Base-by-base conservation (phyloP, 73 alveolate genomes). In the Stentor coeruleus region DNA sequence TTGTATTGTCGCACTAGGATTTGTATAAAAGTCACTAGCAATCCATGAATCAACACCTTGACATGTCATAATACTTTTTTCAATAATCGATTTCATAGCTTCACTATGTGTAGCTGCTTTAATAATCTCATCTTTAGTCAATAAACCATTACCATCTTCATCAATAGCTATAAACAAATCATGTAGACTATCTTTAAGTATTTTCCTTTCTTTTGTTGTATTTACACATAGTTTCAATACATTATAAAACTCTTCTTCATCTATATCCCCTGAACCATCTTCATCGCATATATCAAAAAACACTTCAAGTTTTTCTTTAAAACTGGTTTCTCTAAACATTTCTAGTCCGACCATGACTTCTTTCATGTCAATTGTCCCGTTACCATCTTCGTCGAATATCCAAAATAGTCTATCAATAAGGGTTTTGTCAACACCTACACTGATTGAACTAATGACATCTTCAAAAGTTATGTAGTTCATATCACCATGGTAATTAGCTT, bases 221-320 rank as follows among this genome's bases (percentile, higher is more conserved):
- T 79, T 88, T 57, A 92, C 42, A 35, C 85, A 81, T 26, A 82
- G 74, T 73, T 90, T 92, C 4, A 92, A 86, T 6, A 92, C 91
- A 81, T 92, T 89, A 80, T 92, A 92, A 38, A 92, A 82, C 80
- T 92, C 95, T 26, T 90, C 84, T 77, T 87, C 83, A 38, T 88
- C 88, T 31, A 92, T 90, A 37, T 89, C 85, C 30, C 97, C 95
- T 73, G 85, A 81, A 6, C 85, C 85, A 81, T 89, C 95, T 41
- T 87, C 95, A 90, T 92, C 95, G 85, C 97, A 92, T 55, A 92
- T 73, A 35, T 92, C 97, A 73, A 92, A 90, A 66, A 92, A 92
- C 39, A 87, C 95, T 38, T 85, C 93, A 26, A 92, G 77, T 81
- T 92, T 92, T 58, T 92, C 97, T 74, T 89, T 87, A 14, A 92